phyloP scores from a whole-genome alignment of 192 early-diverging fungal genomes.

The Phlyctochytrium arcticum region DNA sequence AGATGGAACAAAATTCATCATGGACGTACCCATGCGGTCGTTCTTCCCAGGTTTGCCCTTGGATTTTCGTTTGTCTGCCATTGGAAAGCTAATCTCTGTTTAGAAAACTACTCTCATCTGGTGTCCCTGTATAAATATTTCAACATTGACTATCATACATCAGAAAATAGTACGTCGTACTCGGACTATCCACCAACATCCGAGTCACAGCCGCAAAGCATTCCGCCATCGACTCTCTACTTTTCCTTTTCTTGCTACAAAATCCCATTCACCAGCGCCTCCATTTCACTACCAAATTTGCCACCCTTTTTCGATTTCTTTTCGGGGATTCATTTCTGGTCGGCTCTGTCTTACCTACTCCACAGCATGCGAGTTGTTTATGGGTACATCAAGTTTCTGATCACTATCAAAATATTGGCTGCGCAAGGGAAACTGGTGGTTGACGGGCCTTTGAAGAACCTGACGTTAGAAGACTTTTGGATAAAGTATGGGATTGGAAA shows the following conservation, averaged over 20 bases:
- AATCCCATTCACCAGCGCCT: slow-evolving; percentile 23
- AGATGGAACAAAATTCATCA: slow-evolving; percentile 27
- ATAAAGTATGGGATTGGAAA: slow-evolving; percentile 14
- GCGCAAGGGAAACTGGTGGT: slow-evolving; percentile 1
- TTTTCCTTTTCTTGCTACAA: slow-evolving; percentile 42
- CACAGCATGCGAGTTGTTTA: not conserved
- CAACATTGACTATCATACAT: slow-evolving; percentile 19
- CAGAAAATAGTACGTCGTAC: slow-evolving; percentile 44
- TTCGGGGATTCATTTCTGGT: not conserved
- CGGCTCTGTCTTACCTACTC: not conserved
- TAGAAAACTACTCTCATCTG: slow-evolving; percentile 41
- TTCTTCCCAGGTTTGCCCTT: slow-evolving; percentile 40
- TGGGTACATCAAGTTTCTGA: slow-evolving; percentile 32
- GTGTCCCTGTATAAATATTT: slow-evolving; percentile 35
- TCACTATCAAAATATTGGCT: slow-evolving; percentile 16
- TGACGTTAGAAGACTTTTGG: slow-evolving; percentile 38
- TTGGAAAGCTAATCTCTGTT: not conserved
- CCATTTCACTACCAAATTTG: slow-evolving; percentile 36
- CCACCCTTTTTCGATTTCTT: not conserved
- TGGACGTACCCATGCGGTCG: slow-evolving; percentile 53
- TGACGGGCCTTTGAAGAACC: slow-evolving; percentile 8
- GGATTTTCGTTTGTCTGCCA: not conserved
- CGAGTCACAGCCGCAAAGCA: not conserved
- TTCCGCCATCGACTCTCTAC: slow-evolving; percentile 5
- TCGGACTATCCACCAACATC: slow-evolving; percentile 28